phyloP scores from a whole-genome alignment of 768 basidiomycete genomes.

The Pisolithus orientalis region DNA sequence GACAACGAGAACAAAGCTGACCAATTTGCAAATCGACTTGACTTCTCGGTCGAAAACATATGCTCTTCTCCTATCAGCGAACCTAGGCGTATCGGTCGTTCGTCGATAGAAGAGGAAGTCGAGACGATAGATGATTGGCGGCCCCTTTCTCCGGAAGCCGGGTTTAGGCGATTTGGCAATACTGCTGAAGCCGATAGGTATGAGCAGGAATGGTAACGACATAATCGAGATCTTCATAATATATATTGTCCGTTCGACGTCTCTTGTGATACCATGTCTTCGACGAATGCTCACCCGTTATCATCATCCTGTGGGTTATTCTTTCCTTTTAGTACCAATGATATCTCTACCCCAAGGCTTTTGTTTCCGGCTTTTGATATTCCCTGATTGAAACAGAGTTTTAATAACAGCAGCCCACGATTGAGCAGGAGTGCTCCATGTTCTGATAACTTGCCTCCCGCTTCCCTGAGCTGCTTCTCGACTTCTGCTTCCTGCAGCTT shows the following conservation, averaged over 20 bases:
- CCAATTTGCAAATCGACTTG: background rate
- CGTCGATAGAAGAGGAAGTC: slow-evolving; percentile 10
- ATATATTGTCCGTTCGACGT: too few species aligned
- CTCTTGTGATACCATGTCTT: background rate
- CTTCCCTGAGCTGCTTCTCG: background rate
- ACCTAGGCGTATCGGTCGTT: background rate
- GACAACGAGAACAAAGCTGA: slow-evolving; percentile 16
- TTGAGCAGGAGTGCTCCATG: too few species aligned
- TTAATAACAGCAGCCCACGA: too few species aligned
- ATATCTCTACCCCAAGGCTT: background rate
- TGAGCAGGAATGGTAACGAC: slow-evolving; percentile 21
- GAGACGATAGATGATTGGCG: slow-evolving; percentile 45
- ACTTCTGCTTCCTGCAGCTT: background rate
- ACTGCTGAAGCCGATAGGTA: slow-evolving; percentile 18
- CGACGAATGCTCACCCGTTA: background rate
- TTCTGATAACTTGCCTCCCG: background rate
- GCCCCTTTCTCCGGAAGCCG: slow-evolving; percentile 28
- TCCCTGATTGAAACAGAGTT: too few species aligned
- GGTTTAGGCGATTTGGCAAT: slow-evolving; percentile 12
- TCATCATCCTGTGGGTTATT: background rate
- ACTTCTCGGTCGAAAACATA: background rate
- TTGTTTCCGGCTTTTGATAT: too few species aligned
- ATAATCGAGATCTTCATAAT: too few species aligned
- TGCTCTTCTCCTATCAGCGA: background rate
- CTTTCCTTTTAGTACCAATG: background rate